Evolutionary conservation across 352 stramenopile genomes (phyloP).

Genomic region (Globisporangium nagaii): DNA sequence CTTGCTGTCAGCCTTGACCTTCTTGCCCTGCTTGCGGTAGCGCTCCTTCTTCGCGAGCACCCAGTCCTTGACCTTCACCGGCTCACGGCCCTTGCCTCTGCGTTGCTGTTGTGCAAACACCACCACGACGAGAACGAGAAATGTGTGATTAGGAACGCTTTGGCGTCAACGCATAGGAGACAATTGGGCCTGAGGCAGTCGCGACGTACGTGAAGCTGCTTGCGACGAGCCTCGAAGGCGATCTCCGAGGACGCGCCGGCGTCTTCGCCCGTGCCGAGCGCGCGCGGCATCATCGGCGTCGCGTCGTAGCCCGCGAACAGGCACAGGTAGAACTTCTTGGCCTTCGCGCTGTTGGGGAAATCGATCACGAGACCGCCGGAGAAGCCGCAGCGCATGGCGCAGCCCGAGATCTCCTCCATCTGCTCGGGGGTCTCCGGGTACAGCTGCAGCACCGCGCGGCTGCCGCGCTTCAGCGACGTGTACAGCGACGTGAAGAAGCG

Average conservation of each 20-base stretch:
- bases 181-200: too few species aligned
- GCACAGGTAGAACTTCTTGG: slow-evolving; percentile 99
- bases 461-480: slow-evolving; percentile 79
- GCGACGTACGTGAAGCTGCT: slow-evolving; percentile 55
- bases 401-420: slow-evolving; percentile 90
- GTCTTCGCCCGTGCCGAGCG: slow-evolving; percentile 57
- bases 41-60: slow-evolving; percentile 98
- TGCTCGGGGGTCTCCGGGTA: slow-evolving; percentile 98
- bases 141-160: neutral
- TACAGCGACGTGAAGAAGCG: slow-evolving; percentile 96
- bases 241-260: slow-evolving; percentile 29
- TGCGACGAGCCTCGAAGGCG: slow-evolving; percentile 52
- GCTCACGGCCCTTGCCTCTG: slow-evolving; percentile 41
- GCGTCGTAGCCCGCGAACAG: slow-evolving; percentile 93
- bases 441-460: slow-evolving; percentile 97
- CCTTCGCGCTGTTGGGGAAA: slow-evolving; percentile 98
- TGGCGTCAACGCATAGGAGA: too few species aligned
- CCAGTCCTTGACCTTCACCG: slow-evolving; percentile 90
- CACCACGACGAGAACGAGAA: neutral
- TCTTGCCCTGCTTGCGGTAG: slow-evolving; percentile 96
- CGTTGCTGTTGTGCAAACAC: slow-evolving; percentile 29
- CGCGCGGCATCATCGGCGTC: slow-evolving; percentile 74
- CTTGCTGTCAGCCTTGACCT: slow-evolving; percentile 97
- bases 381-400: slow-evolving; percentile 88
- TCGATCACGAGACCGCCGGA: slow-evolving; percentile 98